Percentiles rank a stretch among this genome's conserved stretches.
These are phyloP conservation scores for Ceratocystis ficicola DNA, from an alignment of 2,329 filamentous ascomycete species.

Conservation along the genomic window DNA sequence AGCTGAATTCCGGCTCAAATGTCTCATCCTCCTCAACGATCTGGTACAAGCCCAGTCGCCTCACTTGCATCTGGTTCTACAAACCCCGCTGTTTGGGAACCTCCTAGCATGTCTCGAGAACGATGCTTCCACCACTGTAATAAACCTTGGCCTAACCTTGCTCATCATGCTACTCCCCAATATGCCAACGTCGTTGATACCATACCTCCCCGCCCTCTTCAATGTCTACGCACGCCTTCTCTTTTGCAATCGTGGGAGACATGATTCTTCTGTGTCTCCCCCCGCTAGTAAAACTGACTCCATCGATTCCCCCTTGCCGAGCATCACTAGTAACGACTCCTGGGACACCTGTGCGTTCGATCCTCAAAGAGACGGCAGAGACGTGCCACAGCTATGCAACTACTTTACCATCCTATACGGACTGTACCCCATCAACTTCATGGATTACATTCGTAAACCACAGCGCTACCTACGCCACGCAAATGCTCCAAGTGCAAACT, in stretches of 20 bases:
- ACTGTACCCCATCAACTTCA: constrained; percentile 73
- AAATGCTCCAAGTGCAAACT: constrained; percentile 56
- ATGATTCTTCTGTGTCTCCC: constrained; percentile 30
- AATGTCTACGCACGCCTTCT: constrained; percentile 68
- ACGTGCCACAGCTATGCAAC: constrained; percentile 54
- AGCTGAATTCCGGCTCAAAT: constrained; percentile 50
- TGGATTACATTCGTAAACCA: constrained; percentile 74
- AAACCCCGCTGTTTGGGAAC: constrained; percentile 60
- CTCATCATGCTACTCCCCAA: constrained; percentile 74
- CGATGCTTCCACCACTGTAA: constrained; percentile 63
- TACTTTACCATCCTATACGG: constrained; percentile 78
- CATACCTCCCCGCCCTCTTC: constrained; percentile 60
- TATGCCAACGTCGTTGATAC: constrained; percentile 59
- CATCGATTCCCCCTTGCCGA: constrained; percentile 14
- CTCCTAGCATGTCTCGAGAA: constrained; percentile 62
- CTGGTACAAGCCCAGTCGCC: constrained; percentile 69
- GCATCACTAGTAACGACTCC: constrained; percentile 28
- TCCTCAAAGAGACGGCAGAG: constrained; percentile 48
- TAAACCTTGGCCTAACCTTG: constrained; percentile 62
- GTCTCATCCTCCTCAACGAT: constrained; percentile 55
- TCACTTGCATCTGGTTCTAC: constrained; percentile 59
- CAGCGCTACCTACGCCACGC: constrained; percentile 65
- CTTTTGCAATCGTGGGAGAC: constrained; percentile 57
- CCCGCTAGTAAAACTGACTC: constrained; percentile 21
- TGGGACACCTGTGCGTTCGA: constrained; percentile 57